Base-by-base conservation (phyloP, 306 rosid genomes). In the Betula pendula region DNA sequence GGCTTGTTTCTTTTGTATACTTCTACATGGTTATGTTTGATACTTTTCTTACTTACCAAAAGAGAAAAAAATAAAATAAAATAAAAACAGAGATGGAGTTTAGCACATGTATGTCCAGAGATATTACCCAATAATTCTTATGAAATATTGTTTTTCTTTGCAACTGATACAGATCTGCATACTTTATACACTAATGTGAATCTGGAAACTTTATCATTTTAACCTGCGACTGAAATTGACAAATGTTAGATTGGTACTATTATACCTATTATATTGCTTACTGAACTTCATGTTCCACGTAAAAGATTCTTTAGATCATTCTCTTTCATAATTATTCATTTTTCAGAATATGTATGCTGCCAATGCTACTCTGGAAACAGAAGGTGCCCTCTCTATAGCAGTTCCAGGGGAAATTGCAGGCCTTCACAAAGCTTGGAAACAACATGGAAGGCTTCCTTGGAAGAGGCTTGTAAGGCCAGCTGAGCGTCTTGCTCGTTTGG, bases 391-490 rank as follows among this genome's bases (percentile, higher is more conserved):
- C 63, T 87, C 98, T 0, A 52, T 92, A 25, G 97, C 82, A 51
- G 86, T 90, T 65, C 97, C 97, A 2, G 96, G 93, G 56, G 88
- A 89, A 72, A 89, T 94, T 12, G 95, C 96, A 8, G 97, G 97
- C 13, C 97, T 94, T 73, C 81, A 86, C 75, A 33, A 75, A 63
- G 96, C 77, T 27, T 94, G 97, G 96, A 84, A 82, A 73, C 89
- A 83, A 47, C 63, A 90, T 33, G 98, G 97, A 63, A 89, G 70
- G 87, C 92, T 92, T 75, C 89, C 90, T 52, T 94, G 98, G 98
- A 8, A 81, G 31, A 88, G 89, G 75, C 93, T 90, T 73, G 89
- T 92, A 27, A 70, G 75, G 66, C 98, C 97, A 40, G 85, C 97
- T 15, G 89, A 82, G 84, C 75, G 24, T 72, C 94, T 92, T 24